Percentiles rank a stretch among this genome's conserved stretches.
These are phyloP conservation scores for Ophiostoma australiae DNA, from an alignment of 2,329 filamentous ascomycete genomes.

Conservation along the genomic window DNA sequence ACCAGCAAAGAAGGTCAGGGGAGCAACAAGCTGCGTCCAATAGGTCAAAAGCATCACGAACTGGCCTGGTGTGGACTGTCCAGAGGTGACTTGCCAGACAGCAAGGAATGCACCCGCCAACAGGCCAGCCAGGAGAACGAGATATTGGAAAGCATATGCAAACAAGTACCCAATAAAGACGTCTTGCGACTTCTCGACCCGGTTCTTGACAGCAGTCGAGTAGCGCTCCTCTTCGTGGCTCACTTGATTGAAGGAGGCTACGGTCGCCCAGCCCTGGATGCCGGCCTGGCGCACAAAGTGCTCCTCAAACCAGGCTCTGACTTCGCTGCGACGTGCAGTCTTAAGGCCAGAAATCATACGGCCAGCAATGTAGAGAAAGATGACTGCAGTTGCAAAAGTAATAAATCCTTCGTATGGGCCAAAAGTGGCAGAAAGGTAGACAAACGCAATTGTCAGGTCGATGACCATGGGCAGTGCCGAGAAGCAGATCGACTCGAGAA, in stretches of 20 bases:
- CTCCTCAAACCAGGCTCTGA: conserved; percentile 52
- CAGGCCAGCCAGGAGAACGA: conserved; percentile 65
- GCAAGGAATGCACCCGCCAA: conserved; percentile 58
- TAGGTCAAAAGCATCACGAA: conserved; percentile 69
- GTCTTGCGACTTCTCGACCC: conserved; percentile 37
- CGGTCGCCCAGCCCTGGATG: conserved; percentile 56
- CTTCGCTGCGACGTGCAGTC: conserved; percentile 45
- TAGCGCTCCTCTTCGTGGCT: conserved; percentile 53
- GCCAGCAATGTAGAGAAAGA: conserved; percentile 52
- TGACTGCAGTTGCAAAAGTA: conserved; percentile 52
- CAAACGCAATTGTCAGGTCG: conserved; percentile 55
- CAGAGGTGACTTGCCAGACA: conserved; percentile 62
- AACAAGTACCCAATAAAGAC: conserved; percentile 45
- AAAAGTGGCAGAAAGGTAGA: conserved; percentile 55
- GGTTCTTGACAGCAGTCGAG: conserved; percentile 44
- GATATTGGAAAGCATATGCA: conserved; percentile 52
- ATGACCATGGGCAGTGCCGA: conserved; percentile 56
- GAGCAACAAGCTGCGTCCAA: conserved; percentile 67
- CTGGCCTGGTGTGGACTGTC: conserved; percentile 56
- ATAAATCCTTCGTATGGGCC: conserved; percentile 60
- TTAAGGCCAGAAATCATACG: conserved; percentile 49
- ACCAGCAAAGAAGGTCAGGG: conserved; percentile 63
- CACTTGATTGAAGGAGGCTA: conserved; percentile 56
- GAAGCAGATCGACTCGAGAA: conserved; percentile 55
- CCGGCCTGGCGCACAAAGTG: conserved; percentile 52